Base-by-base conservation (phyloP, 345 rosid genomes). In the Eucalyptus polybractea region DNA sequence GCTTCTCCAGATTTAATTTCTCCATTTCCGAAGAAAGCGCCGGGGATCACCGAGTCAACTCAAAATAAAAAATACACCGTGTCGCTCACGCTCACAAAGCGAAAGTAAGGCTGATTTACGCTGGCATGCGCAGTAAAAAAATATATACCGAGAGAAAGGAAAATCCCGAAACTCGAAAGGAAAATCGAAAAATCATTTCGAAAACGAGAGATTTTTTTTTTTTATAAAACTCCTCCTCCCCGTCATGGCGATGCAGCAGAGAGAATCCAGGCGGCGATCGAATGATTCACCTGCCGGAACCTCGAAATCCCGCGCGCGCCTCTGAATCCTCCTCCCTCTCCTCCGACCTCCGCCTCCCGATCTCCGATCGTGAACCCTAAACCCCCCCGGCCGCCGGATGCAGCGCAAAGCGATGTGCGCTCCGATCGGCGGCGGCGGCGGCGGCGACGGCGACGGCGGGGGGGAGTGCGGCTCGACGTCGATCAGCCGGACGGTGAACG, bases 401-500 rank as follows among this genome's bases (percentile, higher is more conserved):
- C 24, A 69, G 83, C 47, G 24, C 24, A 44, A 24, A 44, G 42
- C 45, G 83, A 76, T 76, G 83, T 11, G 7, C 42, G 47, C 83
- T 10, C 27, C 83, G 47, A 76, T 76, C 83, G 60, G 27, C 25
- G 24, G 88, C 45, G 22, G 54, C 62, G 53, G 40, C 40, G 40
- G 45, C 47, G 47, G 47, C 47, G 65, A 2, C 62, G 53, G 37
- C n/a, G 60, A 22, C 19, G 58, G 10, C 49, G 24, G 58, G 25
- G 58, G 58, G 10, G 65, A 24, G 67, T 33, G 47, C n/a, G 65
- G 65, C 27, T 93, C 93, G 45, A 86, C 91, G 21, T 93, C 93
- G 88, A 86, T 86, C 85, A 91, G 89, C 54, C 91, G 90, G 88
- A 93, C 94, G 65, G 86, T 93, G 47, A 92, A 93, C 89, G 93